Evolutionary conservation across 257 asterid species (phyloP).

Genomic region (Solanum stenotomum): DNA sequence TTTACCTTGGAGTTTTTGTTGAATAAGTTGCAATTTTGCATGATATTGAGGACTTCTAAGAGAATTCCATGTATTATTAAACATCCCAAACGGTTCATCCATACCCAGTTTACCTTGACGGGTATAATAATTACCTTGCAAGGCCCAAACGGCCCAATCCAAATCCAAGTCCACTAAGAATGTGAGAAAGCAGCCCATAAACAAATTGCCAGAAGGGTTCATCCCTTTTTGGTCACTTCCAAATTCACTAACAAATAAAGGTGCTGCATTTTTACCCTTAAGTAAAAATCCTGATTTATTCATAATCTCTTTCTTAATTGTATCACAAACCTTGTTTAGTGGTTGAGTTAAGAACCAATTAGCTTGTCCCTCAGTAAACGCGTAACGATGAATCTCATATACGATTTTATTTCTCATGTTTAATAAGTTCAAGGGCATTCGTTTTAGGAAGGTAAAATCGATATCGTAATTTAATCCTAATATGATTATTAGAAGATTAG

Average conservation of each 20-base stretch:
- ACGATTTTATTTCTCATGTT: slow-evolving; percentile 26
- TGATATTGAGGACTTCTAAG: slow-evolving; percentile 29
- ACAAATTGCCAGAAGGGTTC: slow-evolving; percentile 36
- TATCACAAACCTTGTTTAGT: slow-evolving; percentile 18
- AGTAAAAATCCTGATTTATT: slow-evolving; percentile 27
- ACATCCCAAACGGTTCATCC: slow-evolving; percentile 45
- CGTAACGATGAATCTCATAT: slow-evolving; percentile 44
- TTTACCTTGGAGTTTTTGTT: slow-evolving; percentile 52
- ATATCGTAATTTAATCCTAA: slow-evolving; percentile 41
- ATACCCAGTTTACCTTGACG: slow-evolving; percentile 21
- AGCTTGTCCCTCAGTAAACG: slow-evolving; percentile 15
- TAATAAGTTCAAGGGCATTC: slow-evolving; percentile 10
- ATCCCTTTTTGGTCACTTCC: slow-evolving; percentile 40
- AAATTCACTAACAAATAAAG: slow-evolving; percentile 34
- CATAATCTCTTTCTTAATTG: slow-evolving; percentile 1
- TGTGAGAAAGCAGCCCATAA: slow-evolving; percentile 45
- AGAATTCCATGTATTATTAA: slow-evolving; percentile 34
- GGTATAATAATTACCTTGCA: slow-evolving; percentile 59
- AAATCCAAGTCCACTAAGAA: slow-evolving; percentile 40
- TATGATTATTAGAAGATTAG: slow-evolving; percentile 29
- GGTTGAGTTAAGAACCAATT: slow-evolving; percentile 13
- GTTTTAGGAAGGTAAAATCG: slow-evolving; percentile 22
- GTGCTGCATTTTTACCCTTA: neutral
- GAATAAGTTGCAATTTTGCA: slow-evolving; percentile 26
- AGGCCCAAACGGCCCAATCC: slow-evolving; percentile 72